phyloP scores from a whole-genome alignment of 352 stramenopile genomes.

The Pythium pectinolyticum region DNA sequence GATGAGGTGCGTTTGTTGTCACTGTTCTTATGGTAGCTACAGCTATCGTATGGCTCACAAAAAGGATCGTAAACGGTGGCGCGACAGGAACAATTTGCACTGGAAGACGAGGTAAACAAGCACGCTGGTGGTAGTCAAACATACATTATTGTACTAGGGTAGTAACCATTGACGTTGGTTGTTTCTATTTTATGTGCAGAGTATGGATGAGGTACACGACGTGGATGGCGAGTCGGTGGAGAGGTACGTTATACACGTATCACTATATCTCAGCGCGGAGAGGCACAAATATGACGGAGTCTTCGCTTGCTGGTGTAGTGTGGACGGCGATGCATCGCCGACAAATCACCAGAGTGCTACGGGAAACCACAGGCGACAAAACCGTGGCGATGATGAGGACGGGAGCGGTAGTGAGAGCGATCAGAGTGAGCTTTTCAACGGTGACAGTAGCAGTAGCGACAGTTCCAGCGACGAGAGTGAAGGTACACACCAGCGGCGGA shows the following conservation, averaged over 20 bases:
- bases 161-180: background rate
- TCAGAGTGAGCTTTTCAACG: slow-evolving; percentile 21
- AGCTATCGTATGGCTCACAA: background rate
- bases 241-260: slow-evolving; percentile 33
- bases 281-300: background rate
- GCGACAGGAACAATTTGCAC: slow-evolving; percentile 37
- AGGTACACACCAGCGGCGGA: background rate
- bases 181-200: slow-evolving; percentile 32
- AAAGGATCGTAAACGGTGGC: background rate
- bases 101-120: slow-evolving; percentile 57
- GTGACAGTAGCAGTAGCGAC: slow-evolving; percentile 9
- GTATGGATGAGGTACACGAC: slow-evolving; percentile 79
- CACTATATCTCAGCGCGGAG: background rate
- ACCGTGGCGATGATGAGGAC: background rate
- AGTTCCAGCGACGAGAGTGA: slow-evolving; percentile 3
- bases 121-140: background rate
- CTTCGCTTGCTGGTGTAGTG: slow-evolving; percentile 31
- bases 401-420: slow-evolving; percentile 21
- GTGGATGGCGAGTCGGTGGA: slow-evolving; percentile 49
- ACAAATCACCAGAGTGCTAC: slow-evolving; percentile 15
- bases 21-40: background rate
- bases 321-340: slow-evolving; percentile 56
- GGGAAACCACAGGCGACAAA: background rate
- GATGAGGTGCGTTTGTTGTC: slow-evolving; percentile 34
- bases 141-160: background rate